Conservation (phyloP, 2,329 filamentous ascomycete species). For the Xylaria sp. region DNA sequence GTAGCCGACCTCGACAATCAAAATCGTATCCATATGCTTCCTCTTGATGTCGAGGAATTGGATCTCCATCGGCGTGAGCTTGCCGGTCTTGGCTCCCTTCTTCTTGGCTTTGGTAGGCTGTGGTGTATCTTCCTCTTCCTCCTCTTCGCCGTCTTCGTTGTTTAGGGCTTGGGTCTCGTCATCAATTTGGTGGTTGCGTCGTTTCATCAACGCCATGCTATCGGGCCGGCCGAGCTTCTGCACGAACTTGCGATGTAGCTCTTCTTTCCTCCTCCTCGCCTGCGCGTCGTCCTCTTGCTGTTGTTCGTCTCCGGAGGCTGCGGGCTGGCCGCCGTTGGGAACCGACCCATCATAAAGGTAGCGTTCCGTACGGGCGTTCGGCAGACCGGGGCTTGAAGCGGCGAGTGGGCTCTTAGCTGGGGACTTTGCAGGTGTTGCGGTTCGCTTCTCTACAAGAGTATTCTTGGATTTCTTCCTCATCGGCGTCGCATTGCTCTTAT, state of each 20-base stretch:
- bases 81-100: constrained; percentile 76
- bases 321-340: constrained; percentile 56
- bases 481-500: constrained; percentile 56
- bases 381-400: constrained; percentile 41
- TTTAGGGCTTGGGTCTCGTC: constrained; percentile 62
- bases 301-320: constrained; percentile 52
- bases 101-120: constrained; percentile 67
- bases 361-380: constrained; percentile 60
- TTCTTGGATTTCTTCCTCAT: constrained; percentile 61
- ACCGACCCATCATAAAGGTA: constrained; percentile 62
- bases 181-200: constrained; percentile 65
- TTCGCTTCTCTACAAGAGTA: constrained; percentile 55
- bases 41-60: constrained; percentile 95
- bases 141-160: constrained; percentile 69
- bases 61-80: constrained; percentile 93
- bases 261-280: constrained; percentile 69
- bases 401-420: constrained; percentile 38
- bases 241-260: constrained; percentile 85
- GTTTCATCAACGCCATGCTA: constrained; percentile 75
- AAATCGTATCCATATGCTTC: constrained; percentile 86
- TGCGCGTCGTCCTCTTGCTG: constrained; percentile 64
- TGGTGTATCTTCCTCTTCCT: constrained; percentile 62
- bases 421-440: constrained; percentile 55
- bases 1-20: constrained; percentile 96
- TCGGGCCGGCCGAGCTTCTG: constrained; percentile 90